Evolutionary conservation across 2,329 filamentous ascomycete genomes (phyloP).

Genomic region (Stemphylium beticola): DNA sequence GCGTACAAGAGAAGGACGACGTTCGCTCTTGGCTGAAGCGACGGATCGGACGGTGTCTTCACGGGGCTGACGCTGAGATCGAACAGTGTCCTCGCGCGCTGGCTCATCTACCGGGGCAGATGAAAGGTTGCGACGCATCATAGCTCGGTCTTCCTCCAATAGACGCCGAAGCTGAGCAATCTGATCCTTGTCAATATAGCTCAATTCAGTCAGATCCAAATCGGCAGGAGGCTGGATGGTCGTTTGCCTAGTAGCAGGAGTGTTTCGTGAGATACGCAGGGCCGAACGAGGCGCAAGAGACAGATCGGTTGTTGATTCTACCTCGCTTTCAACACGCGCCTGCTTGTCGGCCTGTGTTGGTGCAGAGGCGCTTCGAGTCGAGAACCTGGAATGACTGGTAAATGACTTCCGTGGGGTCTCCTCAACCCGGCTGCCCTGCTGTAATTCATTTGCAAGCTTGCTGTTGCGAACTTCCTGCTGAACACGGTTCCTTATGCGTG

Average conservation of each 20-base stretch:
- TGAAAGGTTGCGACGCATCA: conserved; percentile 43
- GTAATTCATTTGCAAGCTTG: conserved; percentile 26
- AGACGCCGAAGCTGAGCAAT: conserved; percentile 61
- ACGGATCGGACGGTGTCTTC: conserved; percentile 51
- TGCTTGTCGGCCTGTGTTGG: conserved; percentile 32
- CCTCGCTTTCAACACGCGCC: conserved; percentile 38
- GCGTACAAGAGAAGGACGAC: conserved; percentile 52
- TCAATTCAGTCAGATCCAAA: conserved; percentile 59
- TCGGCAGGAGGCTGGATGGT: conserved; percentile 38
- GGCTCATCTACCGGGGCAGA: conserved; percentile 33
- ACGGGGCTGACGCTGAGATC: conserved; percentile 43
- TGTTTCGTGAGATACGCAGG: conserved; percentile 35
- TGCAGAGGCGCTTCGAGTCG: conserved; percentile 41
- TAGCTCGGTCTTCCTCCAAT: conserved; percentile 61
- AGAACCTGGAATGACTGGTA: conserved; percentile 27
- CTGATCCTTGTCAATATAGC: conserved; percentile 59
- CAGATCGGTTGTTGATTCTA: conserved; percentile 50
- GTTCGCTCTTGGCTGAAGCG: conserved; percentile 47
- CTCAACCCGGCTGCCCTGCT: conserved; percentile 24
- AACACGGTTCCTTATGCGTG: conserved; percentile 41
- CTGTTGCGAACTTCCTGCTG: conserved; percentile 46
- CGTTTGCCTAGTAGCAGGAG: conserved; percentile 21
- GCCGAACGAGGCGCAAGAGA: conserved; percentile 44
- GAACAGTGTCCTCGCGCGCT: conserved; percentile 49
- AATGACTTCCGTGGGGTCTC: conserved; percentile 36